These are phyloP conservation scores for Ulota crispa DNA, from an alignment of 225 moss, liverwort and hornwort species.

Conservation along the genomic window DNA sequence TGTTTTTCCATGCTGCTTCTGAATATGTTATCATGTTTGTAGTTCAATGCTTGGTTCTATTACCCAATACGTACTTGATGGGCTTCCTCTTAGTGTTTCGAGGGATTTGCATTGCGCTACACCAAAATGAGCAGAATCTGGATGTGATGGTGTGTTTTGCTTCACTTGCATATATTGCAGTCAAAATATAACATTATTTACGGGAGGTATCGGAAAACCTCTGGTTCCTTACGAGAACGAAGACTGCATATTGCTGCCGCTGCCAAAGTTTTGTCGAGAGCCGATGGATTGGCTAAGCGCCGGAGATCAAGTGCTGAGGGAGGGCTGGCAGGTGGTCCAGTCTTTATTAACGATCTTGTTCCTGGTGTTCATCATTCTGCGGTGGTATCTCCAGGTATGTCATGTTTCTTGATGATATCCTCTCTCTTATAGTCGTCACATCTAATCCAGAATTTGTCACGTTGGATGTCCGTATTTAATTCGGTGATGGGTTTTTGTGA, in stretches of 20 bases:
- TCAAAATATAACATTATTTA: conserved; percentile 76
- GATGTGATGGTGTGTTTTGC: conserved; percentile 9
- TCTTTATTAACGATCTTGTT: conserved; percentile 33
- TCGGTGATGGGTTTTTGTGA: conserved; percentile 15
- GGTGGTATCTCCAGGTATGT: conserved; percentile 42
- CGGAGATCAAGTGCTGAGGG: conserved; percentile 43
- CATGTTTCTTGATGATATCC: conserved; percentile 6
- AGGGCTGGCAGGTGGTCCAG: conserved; percentile 32
- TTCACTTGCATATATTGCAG: conserved; percentile 45
- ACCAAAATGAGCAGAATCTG: conserved; percentile 2
- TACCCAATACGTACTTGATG: background rate
- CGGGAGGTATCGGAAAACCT: conserved; percentile 83
- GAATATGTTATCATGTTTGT: background rate
- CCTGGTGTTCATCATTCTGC: conserved; percentile 38
- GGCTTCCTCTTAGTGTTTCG: background rate
- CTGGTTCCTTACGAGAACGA: conserved; percentile 69
- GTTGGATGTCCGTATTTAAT: background rate
- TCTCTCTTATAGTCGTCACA: background rate
- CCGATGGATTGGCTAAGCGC: conserved; percentile 60
- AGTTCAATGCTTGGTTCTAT: background rate
- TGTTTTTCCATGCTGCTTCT: conserved; percentile 3
- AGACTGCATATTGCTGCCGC: conserved; percentile 77
- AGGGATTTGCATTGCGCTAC: conserved; percentile 14
- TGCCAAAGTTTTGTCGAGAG: conserved; percentile 63
- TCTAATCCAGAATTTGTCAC: background rate